phyloP scores from a whole-genome alignment of 2,329 filamentous ascomycete genomes.

The Tolypocladium sp. region DNA sequence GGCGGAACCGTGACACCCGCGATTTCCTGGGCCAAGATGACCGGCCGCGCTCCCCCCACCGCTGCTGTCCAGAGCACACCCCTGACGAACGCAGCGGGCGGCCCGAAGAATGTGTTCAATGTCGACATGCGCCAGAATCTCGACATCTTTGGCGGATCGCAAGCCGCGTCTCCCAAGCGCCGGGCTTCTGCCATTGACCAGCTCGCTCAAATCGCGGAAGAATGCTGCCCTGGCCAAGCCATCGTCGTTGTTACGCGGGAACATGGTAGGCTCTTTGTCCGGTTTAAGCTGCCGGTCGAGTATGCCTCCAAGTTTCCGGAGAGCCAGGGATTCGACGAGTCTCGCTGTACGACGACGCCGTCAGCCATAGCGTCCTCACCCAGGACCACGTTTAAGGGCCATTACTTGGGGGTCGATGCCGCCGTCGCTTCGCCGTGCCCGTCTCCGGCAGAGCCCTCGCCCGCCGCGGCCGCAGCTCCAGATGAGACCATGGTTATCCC shows the following conservation, averaged over 20 bases:
- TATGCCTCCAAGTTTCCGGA: constrained; percentile 19
- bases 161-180: constrained; percentile 5
- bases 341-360: constrained; percentile 12
- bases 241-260: constrained; percentile 19
- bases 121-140: constrained; percentile 24
- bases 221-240: constrained; percentile 17
- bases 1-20: constrained; percentile 4
- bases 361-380: constrained; percentile 14
- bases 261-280: constrained; percentile 21
- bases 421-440: neutral
- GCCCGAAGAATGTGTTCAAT: constrained; percentile 14
- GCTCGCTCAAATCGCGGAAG: constrained; percentile 17
- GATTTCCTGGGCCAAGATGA: constrained; percentile 8
- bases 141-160: constrained; percentile 21
- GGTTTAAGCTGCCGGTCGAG: constrained; percentile 27
- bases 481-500: constrained; percentile 1
- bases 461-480: neutral
- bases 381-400: constrained; percentile 7
- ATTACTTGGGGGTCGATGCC: neutral
- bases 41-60: constrained; percentile 2
- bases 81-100: neutral
- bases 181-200: constrained; percentile 11
- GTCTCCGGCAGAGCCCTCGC: neutral
- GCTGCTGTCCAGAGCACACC: constrained; percentile 2
- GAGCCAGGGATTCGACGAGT: constrained; percentile 18